Base-by-base conservation (phyloP, 345 rosid genomes). In the Lepidium didymum region DNA sequence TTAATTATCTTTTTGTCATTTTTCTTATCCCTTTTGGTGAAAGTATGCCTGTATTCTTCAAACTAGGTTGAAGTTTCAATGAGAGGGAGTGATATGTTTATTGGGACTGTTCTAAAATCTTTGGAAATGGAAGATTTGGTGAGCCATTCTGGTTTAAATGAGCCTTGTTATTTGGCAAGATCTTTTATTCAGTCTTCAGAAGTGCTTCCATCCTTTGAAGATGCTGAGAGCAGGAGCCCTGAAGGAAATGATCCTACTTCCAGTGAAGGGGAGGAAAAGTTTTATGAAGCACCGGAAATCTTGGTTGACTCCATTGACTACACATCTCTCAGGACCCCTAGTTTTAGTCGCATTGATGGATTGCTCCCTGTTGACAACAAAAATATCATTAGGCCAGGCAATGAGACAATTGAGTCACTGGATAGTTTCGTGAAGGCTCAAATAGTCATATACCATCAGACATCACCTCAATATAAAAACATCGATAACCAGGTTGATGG, bases 361-460 rank as follows among this genome's bases (percentile, higher is more conserved):
- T 83, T 94, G 77, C 87, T 94, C 56, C 97, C 99, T 57, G 79
- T 51, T 58, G 82, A 73, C 63, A 73, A 70, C 59, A 52, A 62
- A 50, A 77, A 77, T 33, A 62, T 61, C 51, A 61, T 67, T 64
- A 69, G 27, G 70, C 82, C 78, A 70, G 81, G 75, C 64, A 60
- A 59, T 67, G 85, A 83, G 65, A 71, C 57, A 51, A 72, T 69
- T 33, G 74, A 84, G 45, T 75, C 86, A 29, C 77, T 85, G 79
- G 91, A 87, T 53, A 94, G 96, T 80, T 94, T 94, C 77, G 95
- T 94, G 72, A 94, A 89, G 80, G 99, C 99, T 68, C 99, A 91
- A 62, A 87, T 87, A 68, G 68, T 84, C 61, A 80, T 91, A 65
- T 87, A 78, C 75, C 92, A 89, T 69, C 90, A 81, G 75, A 82